Conservation (phyloP, 192 early-diverging fungal genomes). For the Geranomyces michiganensis region DNA sequence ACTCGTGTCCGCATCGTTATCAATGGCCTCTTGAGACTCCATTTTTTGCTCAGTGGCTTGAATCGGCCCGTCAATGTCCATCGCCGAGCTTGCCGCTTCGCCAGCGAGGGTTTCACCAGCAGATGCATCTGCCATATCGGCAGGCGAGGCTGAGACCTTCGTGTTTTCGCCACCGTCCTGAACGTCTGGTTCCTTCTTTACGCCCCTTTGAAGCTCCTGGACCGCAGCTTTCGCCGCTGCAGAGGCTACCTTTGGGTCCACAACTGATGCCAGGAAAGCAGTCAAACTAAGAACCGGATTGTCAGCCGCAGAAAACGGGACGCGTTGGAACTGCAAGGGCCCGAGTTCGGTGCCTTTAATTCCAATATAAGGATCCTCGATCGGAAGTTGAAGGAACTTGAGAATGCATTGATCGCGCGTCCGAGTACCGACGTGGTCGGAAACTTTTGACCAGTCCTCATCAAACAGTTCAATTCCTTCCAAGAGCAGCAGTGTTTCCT, state of each 20-base stretch:
- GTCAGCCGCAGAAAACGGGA: slow-evolving; percentile 78
- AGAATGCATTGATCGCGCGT: slow-evolving; percentile 90
- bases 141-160: slow-evolving; percentile 30
- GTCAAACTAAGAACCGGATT: slow-evolving; percentile 93
- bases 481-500: slow-evolving; percentile 83
- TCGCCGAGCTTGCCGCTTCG: too few species aligned
- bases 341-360: slow-evolving; percentile 49
- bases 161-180: not conserved
- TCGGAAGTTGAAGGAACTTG: slow-evolving; percentile 85
- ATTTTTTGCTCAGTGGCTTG: too few species aligned
- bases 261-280: slow-evolving; percentile 82
- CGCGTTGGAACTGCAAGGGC: slow-evolving; percentile 67
- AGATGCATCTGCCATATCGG: not conserved
- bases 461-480: slow-evolving; percentile 94
- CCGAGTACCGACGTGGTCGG: slow-evolving; percentile 90
- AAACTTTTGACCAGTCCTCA: slow-evolving; percentile 90
- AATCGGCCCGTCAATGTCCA: too few species aligned
- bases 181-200: not conserved
- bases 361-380: slow-evolving; percentile 77
- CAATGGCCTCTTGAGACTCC: not conserved
- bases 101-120: too few species aligned
- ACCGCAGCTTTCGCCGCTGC: slow-evolving; percentile 87
- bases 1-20: not conserved
- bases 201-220: slow-evolving; percentile 54
- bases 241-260: slow-evolving; percentile 84